phyloP scores from a whole-genome alignment of 176 grass and related monocot genomes.

The Pontederia paniculata region DNA sequence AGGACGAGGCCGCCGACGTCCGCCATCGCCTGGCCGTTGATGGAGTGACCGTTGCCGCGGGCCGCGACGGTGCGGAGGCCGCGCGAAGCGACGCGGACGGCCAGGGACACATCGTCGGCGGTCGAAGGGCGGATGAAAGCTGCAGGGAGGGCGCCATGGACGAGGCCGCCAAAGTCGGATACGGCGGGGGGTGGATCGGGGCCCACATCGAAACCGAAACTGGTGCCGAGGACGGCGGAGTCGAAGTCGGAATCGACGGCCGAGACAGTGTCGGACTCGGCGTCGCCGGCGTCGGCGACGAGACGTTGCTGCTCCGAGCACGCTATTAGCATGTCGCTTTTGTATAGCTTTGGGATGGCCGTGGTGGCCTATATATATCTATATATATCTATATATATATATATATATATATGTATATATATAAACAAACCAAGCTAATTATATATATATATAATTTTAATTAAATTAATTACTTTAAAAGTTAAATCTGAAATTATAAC shows the following conservation, averaged over 20 bases:
- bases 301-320: slow-evolving; percentile 24
- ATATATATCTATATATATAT: too few relatives aligned
- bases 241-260: not conserved
- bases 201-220: not conserved
- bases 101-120: slow-evolving; percentile 41
- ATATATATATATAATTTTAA: too few relatives aligned
- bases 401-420: too few relatives aligned
- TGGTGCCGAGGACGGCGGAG: not conserved
- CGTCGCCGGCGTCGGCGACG: slow-evolving; percentile 23
- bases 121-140: slow-evolving; percentile 48
- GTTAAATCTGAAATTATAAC: too few relatives aligned
- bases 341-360: too few relatives aligned
- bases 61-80: slow-evolving; percentile 46
- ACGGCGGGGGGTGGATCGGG: slow-evolving; percentile 30
- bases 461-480: too few relatives aligned
- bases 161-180: slow-evolving; percentile 62
- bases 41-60: slow-evolving; percentile 91
- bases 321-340: slow-evolving; percentile 47
- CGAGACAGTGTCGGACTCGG: not conserved
- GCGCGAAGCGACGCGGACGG: slow-evolving; percentile 33
- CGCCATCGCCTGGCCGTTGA: slow-evolving; percentile 61
- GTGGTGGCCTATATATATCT: too few relatives aligned
- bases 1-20: slow-evolving; percentile 54
- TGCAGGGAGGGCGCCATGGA: slow-evolving; percentile 24
- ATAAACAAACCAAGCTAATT: too few relatives aligned